These are phyloP conservation scores for Quercus rubra DNA, from an alignment of 306 rosid species.

Conservation along the genomic window DNA sequence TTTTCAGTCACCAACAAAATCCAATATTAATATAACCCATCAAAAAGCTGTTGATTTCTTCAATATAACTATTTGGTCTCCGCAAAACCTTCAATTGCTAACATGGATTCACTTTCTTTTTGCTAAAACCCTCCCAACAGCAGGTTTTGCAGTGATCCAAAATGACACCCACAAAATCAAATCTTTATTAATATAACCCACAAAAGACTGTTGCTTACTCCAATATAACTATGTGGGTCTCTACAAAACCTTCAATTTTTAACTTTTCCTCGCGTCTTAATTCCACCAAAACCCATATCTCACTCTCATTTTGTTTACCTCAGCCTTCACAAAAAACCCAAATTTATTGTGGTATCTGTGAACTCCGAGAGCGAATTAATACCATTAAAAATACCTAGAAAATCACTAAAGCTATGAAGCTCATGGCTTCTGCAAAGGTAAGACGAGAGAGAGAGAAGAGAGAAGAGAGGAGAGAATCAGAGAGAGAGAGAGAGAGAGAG, in stretches of 20 bases:
- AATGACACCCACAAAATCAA: background rate
- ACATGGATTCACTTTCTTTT: too few species aligned
- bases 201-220: constrained; percentile 20
- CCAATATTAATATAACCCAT: too few species aligned
- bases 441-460: constrained; percentile 33
- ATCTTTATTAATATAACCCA: background rate
- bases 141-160: background rate
- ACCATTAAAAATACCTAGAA: constrained; percentile 50
- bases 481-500: too few species aligned
- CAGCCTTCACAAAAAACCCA: background rate
- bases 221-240: constrained; percentile 3
- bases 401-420: constrained; percentile 78
- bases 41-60: too few species aligned
- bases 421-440: constrained; percentile 65
- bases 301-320: background rate
- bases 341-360: constrained; percentile 46
- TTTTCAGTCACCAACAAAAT: too few species aligned
- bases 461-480: too few species aligned
- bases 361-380: constrained; percentile 48
- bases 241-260: constrained; percentile 30
- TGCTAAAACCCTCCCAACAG: background rate
- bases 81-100: too few species aligned
- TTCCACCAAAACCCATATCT: constrained; percentile 18
- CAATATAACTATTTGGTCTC: too few species aligned
- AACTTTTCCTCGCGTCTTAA: background rate